Evolutionary conservation across 257 asterid species (phyloP).

Genomic region (Leptodermis oblonga): DNA sequence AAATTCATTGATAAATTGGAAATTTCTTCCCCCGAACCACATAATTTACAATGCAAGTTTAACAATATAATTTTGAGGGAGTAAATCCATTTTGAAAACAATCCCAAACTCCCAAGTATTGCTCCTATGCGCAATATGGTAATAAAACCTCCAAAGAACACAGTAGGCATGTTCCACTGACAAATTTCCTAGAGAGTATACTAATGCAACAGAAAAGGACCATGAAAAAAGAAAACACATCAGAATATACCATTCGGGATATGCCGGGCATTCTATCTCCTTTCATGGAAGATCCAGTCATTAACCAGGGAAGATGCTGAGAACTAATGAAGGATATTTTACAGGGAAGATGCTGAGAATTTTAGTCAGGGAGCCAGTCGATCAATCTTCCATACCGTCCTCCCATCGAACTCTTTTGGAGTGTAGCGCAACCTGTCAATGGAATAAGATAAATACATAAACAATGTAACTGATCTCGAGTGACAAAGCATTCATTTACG

Average conservation of each 20-base stretch:
- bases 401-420: conserved; percentile 25
- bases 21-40: no score
- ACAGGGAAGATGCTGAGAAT: conserved; percentile 23
- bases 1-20: no score
- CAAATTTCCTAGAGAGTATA: no score
- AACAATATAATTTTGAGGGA: no score
- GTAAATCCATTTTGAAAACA: no score
- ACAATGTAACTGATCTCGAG: background rate
- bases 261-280: background rate
- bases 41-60: no score
- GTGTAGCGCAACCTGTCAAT: conserved; percentile 31
- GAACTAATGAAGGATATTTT: background rate
- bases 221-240: background rate
- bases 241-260: background rate
- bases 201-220: no score
- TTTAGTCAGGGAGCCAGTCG: conserved; percentile 45
- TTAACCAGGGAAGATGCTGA: background rate
- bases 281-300: background rate
- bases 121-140: no score
- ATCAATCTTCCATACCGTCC: conserved; percentile 33
- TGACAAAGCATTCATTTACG: background rate
- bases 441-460: conserved; percentile 3
- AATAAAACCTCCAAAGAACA: no score
- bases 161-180: no score
- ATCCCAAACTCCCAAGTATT: no score